A percentile compares a stretch with the other conserved stretches of the same genome.
Conservation (phyloP, 1,139 yeast species). For the Debaryomyces coudertii region DNA sequence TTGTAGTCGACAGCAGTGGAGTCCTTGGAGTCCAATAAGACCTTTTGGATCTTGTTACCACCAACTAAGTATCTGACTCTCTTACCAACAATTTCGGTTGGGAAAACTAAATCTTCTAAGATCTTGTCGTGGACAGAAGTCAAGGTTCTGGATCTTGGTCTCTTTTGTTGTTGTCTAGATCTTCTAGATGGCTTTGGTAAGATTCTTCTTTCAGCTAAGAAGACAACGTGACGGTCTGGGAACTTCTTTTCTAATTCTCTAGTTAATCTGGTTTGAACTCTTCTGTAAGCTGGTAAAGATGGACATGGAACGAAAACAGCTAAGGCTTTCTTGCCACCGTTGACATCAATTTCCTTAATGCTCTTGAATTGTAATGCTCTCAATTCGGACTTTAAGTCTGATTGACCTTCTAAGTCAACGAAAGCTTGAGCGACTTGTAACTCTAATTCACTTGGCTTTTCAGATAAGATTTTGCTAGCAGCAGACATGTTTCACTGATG, state of each 20-base stretch:
- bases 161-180: conserved; percentile 94
- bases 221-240: conserved; percentile 99
- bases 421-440: conserved; percentile 99
- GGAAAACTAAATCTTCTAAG: conserved; percentile 99
- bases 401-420: conserved; percentile 92
- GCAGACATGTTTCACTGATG: conserved; percentile 71
- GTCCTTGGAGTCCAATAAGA: conserved; percentile 97
- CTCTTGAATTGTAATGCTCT: conserved; percentile 99
- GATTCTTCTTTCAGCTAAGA: conserved; percentile 99
- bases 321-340: conserved; percentile 98
- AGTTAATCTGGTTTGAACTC: conserved; percentile 95
- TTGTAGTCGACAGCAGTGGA: conserved; percentile 97
- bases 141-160: conserved; percentile 99
- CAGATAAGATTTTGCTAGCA: conserved; percentile 89
- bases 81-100: conserved; percentile 99
- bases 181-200: conserved; percentile 95
- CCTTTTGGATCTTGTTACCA: conserved; percentile 98
- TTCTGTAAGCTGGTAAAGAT: conserved; percentile 91
- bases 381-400: conserved; percentile 97
- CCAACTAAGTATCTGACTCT: conserved; percentile 99
- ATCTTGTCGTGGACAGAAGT: conserved; percentile 98
- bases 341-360: conserved; percentile 95
- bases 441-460: conserved; percentile 96
- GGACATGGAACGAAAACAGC: conserved; percentile 99
- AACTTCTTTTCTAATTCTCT: conserved; percentile 99